Evolutionary conservation across 2,329 filamentous ascomycete species (phyloP).

Genomic region (Pyricularia sp.): DNA sequence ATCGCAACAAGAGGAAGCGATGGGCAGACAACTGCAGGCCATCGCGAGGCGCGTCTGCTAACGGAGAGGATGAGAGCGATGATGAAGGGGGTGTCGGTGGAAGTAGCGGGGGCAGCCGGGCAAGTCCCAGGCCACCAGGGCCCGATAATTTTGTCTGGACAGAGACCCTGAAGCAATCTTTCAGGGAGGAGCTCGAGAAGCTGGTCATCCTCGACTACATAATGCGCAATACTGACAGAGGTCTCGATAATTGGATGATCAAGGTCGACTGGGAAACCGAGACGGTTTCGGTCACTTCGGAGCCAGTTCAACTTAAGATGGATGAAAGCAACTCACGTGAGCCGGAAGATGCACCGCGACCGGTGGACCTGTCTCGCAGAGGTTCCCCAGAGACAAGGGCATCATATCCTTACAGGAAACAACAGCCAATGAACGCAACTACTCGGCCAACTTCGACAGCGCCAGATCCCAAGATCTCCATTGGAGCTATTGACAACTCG

Average conservation of each 20-base stretch:
- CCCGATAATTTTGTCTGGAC: slow-evolving; percentile 72
- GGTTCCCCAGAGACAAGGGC: slow-evolving; percentile 29
- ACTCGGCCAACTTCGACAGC: slow-evolving; percentile 32
- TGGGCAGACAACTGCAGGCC: slow-evolving; percentile 83
- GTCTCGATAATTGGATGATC: slow-evolving; percentile 99
- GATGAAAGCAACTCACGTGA: slow-evolving; percentile 36
- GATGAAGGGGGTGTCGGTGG: slow-evolving; percentile 25
- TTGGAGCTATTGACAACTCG: slow-evolving; percentile 96
- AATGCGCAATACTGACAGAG: slow-evolving; percentile 96
- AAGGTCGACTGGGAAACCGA: slow-evolving; percentile 82
- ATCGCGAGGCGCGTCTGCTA: slow-evolving; percentile 29
- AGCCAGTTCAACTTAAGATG: slow-evolving; percentile 62
- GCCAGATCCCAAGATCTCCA: slow-evolving; percentile 51
- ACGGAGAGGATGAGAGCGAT: slow-evolving; percentile 55
- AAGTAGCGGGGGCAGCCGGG: slow-evolving; percentile 8
- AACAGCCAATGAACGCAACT: slow-evolving; percentile 79
- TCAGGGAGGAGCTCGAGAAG: slow-evolving; percentile 92
- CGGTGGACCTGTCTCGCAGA: slow-evolving; percentile 42
- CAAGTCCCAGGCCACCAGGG: slow-evolving; percentile 26
- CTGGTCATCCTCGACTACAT: slow-evolving; percentile 97
- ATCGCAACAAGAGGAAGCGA: slow-evolving; percentile 57
- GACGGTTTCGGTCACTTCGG: slow-evolving; percentile 76
- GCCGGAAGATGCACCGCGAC: slow-evolving; percentile 48
- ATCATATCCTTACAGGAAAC: slow-evolving; percentile 62
- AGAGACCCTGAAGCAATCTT: slow-evolving; percentile 76